Evolutionary conservation across 352 stramenopile species (phyloP), one percentile per base, ranked within the genome.

Genomic region (Thalassiosira exigua): DNA sequence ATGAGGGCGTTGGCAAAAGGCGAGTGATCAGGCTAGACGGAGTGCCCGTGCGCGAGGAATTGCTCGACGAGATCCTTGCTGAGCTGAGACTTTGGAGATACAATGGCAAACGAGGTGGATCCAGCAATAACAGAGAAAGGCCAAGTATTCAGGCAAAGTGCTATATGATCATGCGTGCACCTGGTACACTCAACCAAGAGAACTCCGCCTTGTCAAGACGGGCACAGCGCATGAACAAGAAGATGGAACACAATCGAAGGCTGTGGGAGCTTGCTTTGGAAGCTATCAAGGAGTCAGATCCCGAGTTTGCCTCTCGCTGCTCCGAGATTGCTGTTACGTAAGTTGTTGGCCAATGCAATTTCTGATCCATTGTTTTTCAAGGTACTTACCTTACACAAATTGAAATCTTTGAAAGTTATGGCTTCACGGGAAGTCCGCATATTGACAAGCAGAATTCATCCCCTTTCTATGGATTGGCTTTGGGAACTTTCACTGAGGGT

Each of bases 111-210:
- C 59, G 61, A 24, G 62, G 67, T 11, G 59, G 52, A 4, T 66
- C 33, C 24, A 62, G 72, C 56, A 60, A 53, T n/a, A 64, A 69
- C 30, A 58, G 75, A 46, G 72, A 77, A 41, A 51, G 78, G 36
- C 58, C 65, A 14, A 67, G 39, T 0, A 83, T 87, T 32, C 56
- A 75, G 26, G 82, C 79, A 7, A 36, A 71, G 52, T 68, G 33
- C 52, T 87, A 86, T 51, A 82, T 89, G 78, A 87, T 87, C 26
- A 46, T 86, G 21, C 22, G 61, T 41, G 44, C 65, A 17, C 74
- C 74, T 19, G 30, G 61, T 21, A 36, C 46, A 58, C 54, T 69
- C 22, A 21, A 57, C 44, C 46, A 9, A 9, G 46, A 56, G 46
- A 21, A 56, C n/a, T 24, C 17, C 9, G 22, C 46, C 11, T 19